Percentiles rank a stretch among this genome's conserved stretches.
These are phyloP conservation scores for Mycena venus DNA, from an alignment of 768 basidiomycete genomes.

Conservation along the genomic window DNA sequence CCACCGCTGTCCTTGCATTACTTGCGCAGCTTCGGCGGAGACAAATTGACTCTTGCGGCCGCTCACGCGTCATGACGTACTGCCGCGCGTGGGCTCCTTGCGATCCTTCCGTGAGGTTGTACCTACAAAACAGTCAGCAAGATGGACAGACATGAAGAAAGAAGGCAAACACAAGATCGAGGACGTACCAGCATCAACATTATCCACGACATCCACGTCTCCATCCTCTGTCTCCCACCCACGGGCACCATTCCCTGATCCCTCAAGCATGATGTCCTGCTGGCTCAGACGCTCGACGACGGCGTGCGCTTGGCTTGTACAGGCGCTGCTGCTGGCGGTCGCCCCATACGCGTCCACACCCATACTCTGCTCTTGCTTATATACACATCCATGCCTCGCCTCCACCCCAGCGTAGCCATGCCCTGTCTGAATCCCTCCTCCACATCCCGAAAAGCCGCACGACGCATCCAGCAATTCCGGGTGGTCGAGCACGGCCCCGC, in stretches of 20 bases:
- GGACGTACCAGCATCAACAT: background rate
- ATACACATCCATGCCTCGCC: background rate
- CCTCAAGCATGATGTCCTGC: background rate
- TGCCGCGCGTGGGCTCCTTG: too few relatives aligned
- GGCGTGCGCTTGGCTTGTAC: background rate
- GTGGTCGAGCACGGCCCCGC: background rate
- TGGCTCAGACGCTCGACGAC: background rate
- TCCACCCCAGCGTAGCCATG: background rate
- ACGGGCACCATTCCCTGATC: background rate
- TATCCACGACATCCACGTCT: too few relatives aligned
- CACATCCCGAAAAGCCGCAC: background rate
- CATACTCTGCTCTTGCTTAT: background rate
- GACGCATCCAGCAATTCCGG: background rate
- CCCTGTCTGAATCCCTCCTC: too few relatives aligned
- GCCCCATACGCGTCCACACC: background rate
- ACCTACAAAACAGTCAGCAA: too few relatives aligned
- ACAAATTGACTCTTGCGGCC: background rate
- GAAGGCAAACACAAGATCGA: background rate
- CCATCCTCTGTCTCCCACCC: background rate
- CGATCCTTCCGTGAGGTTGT: too few relatives aligned
- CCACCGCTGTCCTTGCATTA: background rate
- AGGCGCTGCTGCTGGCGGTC: background rate
- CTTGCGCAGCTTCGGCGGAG: background rate
- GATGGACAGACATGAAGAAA: background rate
- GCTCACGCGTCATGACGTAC: too few relatives aligned